Evolutionary conservation across 2,329 filamentous ascomycete species (phyloP).

Genomic region (Fusarium sp.): DNA sequence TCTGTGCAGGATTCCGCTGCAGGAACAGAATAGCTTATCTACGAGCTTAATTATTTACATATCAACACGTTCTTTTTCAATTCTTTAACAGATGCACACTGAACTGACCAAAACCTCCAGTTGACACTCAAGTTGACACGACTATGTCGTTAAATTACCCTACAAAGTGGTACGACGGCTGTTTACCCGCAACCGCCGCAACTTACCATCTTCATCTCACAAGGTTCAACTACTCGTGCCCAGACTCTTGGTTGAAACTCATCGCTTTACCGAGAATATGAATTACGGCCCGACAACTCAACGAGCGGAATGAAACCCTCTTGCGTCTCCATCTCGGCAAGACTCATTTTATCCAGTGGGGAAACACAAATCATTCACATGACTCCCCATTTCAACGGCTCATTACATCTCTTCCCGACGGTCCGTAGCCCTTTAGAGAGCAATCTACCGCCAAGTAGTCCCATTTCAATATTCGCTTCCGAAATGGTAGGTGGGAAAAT

Average conservation of each 20-base stretch:
- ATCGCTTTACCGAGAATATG: not conserved
- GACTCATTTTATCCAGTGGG: not conserved
- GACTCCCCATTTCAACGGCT: not conserved
- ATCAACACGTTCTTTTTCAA: not conserved
- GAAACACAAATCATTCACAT: not conserved
- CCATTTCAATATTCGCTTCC: not conserved
- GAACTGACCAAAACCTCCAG: not conserved
- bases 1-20: not conserved
- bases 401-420: not conserved
- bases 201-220: not conserved
- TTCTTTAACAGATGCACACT: fast-evolving
- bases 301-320: not conserved
- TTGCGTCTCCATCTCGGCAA: not conserved
- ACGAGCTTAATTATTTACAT: not conserved
- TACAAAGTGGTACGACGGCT: not conserved
- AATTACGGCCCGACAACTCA: not conserved
- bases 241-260: not conserved
- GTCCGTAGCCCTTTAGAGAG: not conserved
- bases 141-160: not conserved
- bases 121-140: no score
- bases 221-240: not conserved
- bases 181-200: not conserved
- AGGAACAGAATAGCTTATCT: not conserved
- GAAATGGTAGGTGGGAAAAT: constrained; percentile 28
- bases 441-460: not conserved